Conservation (phyloP, 2,329 filamentous ascomycete genomes). For the Samsoniella hepiali region DNA sequence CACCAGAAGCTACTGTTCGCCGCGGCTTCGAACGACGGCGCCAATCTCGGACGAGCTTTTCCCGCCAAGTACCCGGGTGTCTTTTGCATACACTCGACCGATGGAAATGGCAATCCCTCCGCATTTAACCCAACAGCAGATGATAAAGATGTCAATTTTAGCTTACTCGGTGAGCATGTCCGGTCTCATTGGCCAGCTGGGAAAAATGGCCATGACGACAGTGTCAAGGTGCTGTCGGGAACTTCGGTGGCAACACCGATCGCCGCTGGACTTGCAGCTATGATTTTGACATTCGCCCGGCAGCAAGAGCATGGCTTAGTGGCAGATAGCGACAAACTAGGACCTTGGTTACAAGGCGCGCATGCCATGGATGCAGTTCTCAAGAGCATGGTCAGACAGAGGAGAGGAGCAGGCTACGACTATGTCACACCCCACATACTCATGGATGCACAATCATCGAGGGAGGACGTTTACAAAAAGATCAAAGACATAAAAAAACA, state of each 20-base stretch:
- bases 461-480: background rate
- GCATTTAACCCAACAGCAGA: constrained; percentile 7
- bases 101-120: constrained; percentile 9
- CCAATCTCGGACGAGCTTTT: constrained; percentile 5
- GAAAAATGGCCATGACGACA: background rate
- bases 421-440: background rate
- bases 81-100: constrained; percentile 14
- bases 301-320: background rate
- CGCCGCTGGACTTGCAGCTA: constrained; percentile 5
- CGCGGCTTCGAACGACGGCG: constrained; percentile 8
- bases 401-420: background rate
- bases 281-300: background rate
- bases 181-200: background rate
- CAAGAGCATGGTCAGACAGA: constrained; percentile 3
- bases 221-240: constrained; percentile 1
- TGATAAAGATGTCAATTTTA: constrained; percentile 9
- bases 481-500: background rate
- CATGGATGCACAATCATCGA: background rate
- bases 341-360: background rate
- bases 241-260: constrained; percentile 9
- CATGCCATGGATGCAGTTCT: constrained; percentile 4
- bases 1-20: background rate
- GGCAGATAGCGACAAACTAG: background rate
- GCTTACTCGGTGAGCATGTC: constrained; percentile 4
- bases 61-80: background rate